Evolutionary conservation across 78 protist genomes (phyloP), one percentile per base, ranked within the genome.

Genomic region (Thecamonas trahens): DNA sequence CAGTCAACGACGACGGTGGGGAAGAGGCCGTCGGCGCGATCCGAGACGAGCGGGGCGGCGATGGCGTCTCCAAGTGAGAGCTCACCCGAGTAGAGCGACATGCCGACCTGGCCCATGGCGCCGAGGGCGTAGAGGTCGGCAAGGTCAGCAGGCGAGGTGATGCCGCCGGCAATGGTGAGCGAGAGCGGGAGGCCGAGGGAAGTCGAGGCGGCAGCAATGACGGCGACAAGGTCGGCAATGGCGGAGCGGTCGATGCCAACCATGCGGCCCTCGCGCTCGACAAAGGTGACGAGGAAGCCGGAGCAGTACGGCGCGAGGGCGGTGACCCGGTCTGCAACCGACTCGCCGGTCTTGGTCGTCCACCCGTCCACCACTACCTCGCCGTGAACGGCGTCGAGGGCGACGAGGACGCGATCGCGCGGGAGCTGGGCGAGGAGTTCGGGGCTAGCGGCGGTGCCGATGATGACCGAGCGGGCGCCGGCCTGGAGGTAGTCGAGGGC

Each of bases 1-100:
- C 57, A 81, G 45, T 85, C 83, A 29, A 64, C 80, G 17, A 85
- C 90, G 18, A 74, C 62, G 17, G 90, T 85, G 9, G 86, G 11
- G 61, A 54, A 63, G n/a, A 85, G 67, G 2, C 86, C 83, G 42
- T 85, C 90, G 1, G 72, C 35, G 13, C 90, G 60, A 39, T 84
- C 85, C 22, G 49, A 45, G 29, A 14, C 39, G 61, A 79, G 40
- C 49, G 52, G 20, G 31, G 59, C 52, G 9, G 50, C 26, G 14
- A 70, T 17, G 14, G 60, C 55, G 13, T n/a, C 61, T 1, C 61
- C 60, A 6, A 67, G 6, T 4, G 11, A 17, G 42, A 67, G 26
- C 32, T 7, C 18, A 15, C 32, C 24, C 9, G 72, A 8, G 29
- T 8, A 8, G 3, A 3, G 3, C 13, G 67, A 24, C 67, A 62